Percentiles rank a stretch among this genome's conserved stretches.
Conservation (phyloP, 2,329 filamentous ascomycete species). For the Talaromyces atroroseus region DNA sequence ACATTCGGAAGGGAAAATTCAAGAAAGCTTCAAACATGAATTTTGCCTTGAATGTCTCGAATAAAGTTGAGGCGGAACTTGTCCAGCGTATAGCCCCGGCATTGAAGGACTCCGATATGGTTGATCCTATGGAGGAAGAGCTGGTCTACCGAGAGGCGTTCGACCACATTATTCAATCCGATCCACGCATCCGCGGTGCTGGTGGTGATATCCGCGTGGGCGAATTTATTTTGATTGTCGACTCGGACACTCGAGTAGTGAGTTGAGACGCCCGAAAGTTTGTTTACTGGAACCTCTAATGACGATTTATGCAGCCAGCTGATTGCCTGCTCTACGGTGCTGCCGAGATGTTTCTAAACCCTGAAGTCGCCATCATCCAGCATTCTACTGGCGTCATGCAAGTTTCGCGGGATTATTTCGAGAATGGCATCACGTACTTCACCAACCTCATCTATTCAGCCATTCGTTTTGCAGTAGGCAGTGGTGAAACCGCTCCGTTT, state of each 20-base stretch:
- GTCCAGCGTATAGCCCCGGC: constrained; percentile 18
- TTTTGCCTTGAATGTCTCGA: constrained; percentile 58
- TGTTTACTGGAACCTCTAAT: neutral
- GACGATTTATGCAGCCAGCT: constrained; percentile 36
- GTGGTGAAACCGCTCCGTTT: constrained; percentile 68
- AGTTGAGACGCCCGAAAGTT: neutral
- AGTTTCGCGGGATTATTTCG: constrained; percentile 65
- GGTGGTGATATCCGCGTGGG: constrained; percentile 81
- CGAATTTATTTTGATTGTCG: constrained; percentile 67
- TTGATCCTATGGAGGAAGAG: constrained; percentile 41
- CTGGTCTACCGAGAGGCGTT: constrained; percentile 28
- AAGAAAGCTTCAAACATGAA: constrained; percentile 76
- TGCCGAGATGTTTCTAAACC: constrained; percentile 64
- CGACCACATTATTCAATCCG: constrained; percentile 45
- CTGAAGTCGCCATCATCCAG: constrained; percentile 66
- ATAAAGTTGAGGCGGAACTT: constrained; percentile 58
- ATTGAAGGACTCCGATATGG: constrained; percentile 13
- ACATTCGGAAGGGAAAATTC: constrained; percentile 58
- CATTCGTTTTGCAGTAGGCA: constrained; percentile 64
- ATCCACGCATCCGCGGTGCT: constrained; percentile 54
- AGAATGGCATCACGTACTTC: constrained; percentile 73
- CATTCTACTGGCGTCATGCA: constrained; percentile 73
- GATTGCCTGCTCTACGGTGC: constrained; percentile 67
- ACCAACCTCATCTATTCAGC: constrained; percentile 72
- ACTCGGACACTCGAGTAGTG: constrained; percentile 61